Percentiles rank a stretch among this genome's conserved stretches.
Conservation (phyloP, 805 yeast species). For the Metahyphopichia silvanorum region DNA sequence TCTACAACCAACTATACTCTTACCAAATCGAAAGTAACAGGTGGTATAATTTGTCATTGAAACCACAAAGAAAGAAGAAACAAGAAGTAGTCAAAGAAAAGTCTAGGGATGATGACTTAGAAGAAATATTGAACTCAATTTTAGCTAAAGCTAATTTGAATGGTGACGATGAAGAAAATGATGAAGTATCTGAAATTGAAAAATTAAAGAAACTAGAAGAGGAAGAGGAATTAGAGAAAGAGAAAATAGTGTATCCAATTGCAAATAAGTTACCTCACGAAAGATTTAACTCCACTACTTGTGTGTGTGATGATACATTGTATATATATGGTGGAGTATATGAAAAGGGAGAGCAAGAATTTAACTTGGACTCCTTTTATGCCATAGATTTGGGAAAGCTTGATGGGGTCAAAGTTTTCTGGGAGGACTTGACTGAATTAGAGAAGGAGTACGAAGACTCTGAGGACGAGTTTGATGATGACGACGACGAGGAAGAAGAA, state of each 20-base stretch:
- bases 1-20: constrained; percentile 75
- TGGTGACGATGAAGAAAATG: constrained; percentile 48
- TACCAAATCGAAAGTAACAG: constrained; percentile 84
- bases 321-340: constrained; percentile 89
- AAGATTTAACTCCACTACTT: constrained; percentile 80
- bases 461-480: constrained; percentile 61
- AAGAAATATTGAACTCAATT: constrained; percentile 72
- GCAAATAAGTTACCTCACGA: constrained; percentile 75
- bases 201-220: constrained; percentile 32
- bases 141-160: constrained; percentile 69
- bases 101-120: constrained; percentile 74
- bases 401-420: constrained; percentile 82
- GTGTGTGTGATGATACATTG: constrained; percentile 79
- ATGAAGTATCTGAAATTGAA: constrained; percentile 34
- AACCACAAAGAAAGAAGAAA: constrained; percentile 57
- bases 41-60: constrained; percentile 74
- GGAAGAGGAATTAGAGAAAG: constrained; percentile 38
- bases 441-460: constrained; percentile 53
- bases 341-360: constrained; percentile 87
- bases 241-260: constrained; percentile 50
- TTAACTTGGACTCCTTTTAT: constrained; percentile 79
- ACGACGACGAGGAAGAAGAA: constrained; percentile 55
- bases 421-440: constrained; percentile 79
- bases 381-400: constrained; percentile 79
- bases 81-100: constrained; percentile 38